These are phyloP conservation scores for Nemania sp. DNA, from an alignment of 2,329 filamentous ascomycete genomes.

Conservation along the genomic window DNA sequence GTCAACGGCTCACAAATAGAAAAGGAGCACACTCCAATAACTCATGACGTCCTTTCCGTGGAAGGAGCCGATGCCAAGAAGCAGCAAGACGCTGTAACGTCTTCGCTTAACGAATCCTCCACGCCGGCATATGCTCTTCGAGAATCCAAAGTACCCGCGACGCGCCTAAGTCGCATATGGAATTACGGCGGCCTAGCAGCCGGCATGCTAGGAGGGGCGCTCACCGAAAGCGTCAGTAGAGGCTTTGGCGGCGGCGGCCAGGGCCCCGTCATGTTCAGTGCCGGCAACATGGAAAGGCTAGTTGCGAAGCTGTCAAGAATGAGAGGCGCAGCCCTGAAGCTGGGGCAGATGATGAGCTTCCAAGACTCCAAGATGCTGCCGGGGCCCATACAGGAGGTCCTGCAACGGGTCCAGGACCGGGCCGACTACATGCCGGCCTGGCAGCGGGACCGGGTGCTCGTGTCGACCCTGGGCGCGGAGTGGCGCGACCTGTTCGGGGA, in stretches of 20 bases:
- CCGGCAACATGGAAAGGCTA: slow-evolving; percentile 88
- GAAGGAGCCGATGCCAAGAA: slow-evolving; percentile 30
- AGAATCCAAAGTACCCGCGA: slow-evolving; percentile 89
- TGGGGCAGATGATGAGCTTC: slow-evolving; percentile 98
- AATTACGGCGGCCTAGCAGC: slow-evolving; percentile 93
- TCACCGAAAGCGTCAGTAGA: slow-evolving; percentile 82
- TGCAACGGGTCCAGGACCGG: slow-evolving; percentile 93
- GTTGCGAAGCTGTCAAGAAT: slow-evolving; percentile 93
- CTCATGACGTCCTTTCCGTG: slow-evolving; percentile 33
- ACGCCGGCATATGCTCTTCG: slow-evolving; percentile 67
- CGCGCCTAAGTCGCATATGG: slow-evolving; percentile 85
- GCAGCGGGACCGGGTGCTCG: slow-evolving; percentile 84
- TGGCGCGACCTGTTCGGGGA: slow-evolving; percentile 84
- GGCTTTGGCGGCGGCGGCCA: slow-evolving; percentile 69
- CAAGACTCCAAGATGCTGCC: slow-evolving; percentile 97
- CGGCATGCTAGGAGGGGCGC: slow-evolving; percentile 91
- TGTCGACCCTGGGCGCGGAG: slow-evolving; percentile 75
- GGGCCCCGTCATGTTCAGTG: slow-evolving; percentile 85
- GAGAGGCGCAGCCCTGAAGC: slow-evolving; percentile 94
- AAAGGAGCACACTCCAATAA: slow-evolving; percentile 33
- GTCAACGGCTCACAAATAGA: slow-evolving; percentile 24
- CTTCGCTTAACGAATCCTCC: slow-evolving; percentile 24
- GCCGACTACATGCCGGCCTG: slow-evolving; percentile 98
- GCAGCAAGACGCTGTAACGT: slow-evolving; percentile 11
- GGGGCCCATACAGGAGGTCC: slow-evolving; percentile 80